These are phyloP conservation scores for Eragrostis tef DNA, from an alignment of 202 grass and related monocot genomes.

Conservation along the genomic window DNA sequence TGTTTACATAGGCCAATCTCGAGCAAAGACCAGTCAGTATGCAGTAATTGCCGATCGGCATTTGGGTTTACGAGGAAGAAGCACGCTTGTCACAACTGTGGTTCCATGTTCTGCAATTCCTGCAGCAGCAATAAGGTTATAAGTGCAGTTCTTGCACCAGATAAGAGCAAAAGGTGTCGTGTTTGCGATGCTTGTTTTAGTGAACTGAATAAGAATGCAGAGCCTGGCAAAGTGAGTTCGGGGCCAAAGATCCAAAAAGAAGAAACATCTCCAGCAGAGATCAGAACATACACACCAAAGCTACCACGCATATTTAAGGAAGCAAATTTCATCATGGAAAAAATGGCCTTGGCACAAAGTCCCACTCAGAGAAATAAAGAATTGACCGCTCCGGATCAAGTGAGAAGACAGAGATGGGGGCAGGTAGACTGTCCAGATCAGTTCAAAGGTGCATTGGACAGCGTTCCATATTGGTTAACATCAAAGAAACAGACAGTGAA, in stretches of 20 bases:
- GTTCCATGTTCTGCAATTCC: conserved; percentile 85
- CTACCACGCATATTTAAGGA: conserved; percentile 77
- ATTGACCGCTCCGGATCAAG: conserved; percentile 11
- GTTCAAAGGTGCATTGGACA: conserved; percentile 65
- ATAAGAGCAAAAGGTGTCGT: conserved; percentile 68
- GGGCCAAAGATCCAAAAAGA: conserved; percentile 42
- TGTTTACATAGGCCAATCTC: conserved; percentile 79
- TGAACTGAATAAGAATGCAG: conserved; percentile 55
- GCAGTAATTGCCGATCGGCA: conserved; percentile 65
- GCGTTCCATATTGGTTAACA: conserved; percentile 36
- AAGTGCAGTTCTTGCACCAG: conserved; percentile 71
- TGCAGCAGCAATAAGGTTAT: conserved; percentile 79
- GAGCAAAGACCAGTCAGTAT: conserved; percentile 80
- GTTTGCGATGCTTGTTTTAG: conserved; percentile 81
- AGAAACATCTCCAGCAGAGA: conserved; percentile 57
- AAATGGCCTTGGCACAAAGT: conserved; percentile 41
- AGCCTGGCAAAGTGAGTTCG: conserved; percentile 45
- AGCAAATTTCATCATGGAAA: conserved; percentile 66
- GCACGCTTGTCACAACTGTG: conserved; percentile 92
- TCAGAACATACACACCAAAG: conserved; percentile 73
- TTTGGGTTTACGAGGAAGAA: conserved; percentile 91
- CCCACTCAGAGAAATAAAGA: conserved; percentile 51
- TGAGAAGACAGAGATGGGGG: conserved; percentile 65
- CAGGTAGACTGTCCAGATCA: conserved; percentile 69
- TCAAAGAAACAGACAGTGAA: conserved; percentile 44